Evolutionary conservation across 495 filamentous ascomycete species (phyloP).

Genomic region (Penicillium soppii): DNA sequence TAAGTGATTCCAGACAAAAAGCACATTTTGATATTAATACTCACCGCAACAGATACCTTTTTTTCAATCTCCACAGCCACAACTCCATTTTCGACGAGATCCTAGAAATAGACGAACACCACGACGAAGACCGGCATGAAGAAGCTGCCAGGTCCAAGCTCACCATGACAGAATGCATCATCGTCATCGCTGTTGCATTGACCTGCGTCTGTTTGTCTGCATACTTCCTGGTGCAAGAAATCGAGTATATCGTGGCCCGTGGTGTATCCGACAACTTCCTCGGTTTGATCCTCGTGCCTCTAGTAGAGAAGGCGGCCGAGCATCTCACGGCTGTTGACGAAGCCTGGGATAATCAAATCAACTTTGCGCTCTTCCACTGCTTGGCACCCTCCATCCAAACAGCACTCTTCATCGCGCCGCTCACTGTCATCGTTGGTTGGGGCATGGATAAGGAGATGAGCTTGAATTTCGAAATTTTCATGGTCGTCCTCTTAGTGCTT

Average conservation of each 20-base stretch:
- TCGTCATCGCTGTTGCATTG: conserved; percentile 67
- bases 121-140: conserved; percentile 66
- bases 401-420: conserved; percentile 81
- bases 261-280: conserved; percentile 76
- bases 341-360: conserved; percentile 68
- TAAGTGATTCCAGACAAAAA: conserved; percentile 19
- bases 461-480: conserved; percentile 85
- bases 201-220: conserved; percentile 77
- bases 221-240: conserved; percentile 78
- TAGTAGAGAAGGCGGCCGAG: conserved; percentile 91
- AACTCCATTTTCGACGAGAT: conserved; percentile 74
- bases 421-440: conserved; percentile 85
- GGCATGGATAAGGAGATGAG: conserved; percentile 68
- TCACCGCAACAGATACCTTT: conserved; percentile 57
- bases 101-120: conserved; percentile 67
- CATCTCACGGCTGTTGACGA: conserved; percentile 90
- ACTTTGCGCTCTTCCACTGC: conserved; percentile 88
- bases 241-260: conserved; percentile 68
- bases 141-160: conserved; percentile 68
- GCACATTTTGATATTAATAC: conserved; percentile 8
- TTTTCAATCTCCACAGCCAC: conserved; percentile 81
- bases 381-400: conserved; percentile 89
- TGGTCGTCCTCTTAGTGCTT: conserved; percentile 81
- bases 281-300: conserved; percentile 68
- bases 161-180: conserved; percentile 70